Conservation (phyloP, 192 early-diverging fungal species). For the Dimargaris xerosporica region DNA sequence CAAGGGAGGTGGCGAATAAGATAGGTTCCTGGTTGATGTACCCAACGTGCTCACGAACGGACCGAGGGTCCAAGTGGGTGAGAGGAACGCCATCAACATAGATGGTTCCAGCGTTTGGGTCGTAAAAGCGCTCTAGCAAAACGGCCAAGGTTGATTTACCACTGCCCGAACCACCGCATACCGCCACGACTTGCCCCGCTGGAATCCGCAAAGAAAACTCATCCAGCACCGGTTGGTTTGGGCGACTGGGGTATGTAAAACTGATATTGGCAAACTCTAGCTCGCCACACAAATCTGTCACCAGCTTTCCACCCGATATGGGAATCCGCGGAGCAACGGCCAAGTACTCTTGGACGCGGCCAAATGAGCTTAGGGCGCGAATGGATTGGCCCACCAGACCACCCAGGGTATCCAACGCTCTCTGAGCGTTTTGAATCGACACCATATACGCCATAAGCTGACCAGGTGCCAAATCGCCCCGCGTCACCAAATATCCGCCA, state of each 20-base stretch:
- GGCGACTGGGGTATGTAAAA: constrained; percentile 32
- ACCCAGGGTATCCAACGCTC: constrained; percentile 40
- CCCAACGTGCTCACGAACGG: constrained; percentile 51
- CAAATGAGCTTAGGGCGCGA: constrained; percentile 31
- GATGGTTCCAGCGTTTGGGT: constrained; percentile 43
- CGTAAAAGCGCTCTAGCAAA: constrained; percentile 65
- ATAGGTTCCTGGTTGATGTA: constrained; percentile 66
- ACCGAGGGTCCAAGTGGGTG: constrained; percentile 36
- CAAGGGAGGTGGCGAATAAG: constrained; percentile 60
- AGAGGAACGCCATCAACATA: constrained; percentile 47
- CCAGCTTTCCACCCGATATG: constrained; percentile 21
- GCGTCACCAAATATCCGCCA: constrained; percentile 26
- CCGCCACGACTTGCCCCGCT: constrained; percentile 25
- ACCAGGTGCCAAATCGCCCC: constrained; percentile 35
- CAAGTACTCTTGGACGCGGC: constrained; percentile 37
- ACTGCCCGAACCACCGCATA: constrained; percentile 32
- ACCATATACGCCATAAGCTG: constrained; percentile 46
- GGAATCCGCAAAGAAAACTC: constrained; percentile 29
- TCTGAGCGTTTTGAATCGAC: constrained; percentile 43
- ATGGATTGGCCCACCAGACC: constrained; percentile 41
- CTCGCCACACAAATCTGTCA: constrained; percentile 26
- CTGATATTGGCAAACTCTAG: constrained; percentile 33
- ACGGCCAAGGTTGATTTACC: constrained; percentile 63
- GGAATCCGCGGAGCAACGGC: constrained; percentile 26
- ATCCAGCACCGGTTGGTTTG: constrained; percentile 19